Base-by-base conservation (phyloP, 345 rosid species). In the Excoecaria agallocha region DNA sequence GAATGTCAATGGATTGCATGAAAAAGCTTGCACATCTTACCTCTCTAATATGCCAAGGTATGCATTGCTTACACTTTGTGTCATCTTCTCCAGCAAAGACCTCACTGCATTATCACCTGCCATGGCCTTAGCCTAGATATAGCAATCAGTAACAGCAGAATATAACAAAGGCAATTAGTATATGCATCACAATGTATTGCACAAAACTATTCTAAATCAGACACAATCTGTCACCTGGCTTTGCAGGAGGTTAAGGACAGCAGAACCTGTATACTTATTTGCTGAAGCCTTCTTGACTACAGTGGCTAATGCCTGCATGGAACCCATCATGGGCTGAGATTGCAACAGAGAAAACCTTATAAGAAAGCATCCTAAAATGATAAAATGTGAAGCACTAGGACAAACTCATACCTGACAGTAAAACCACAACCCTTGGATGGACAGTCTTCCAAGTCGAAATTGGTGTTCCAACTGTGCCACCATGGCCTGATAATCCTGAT, bases 401-500 rank as follows among this genome's bases (percentile, higher is more conserved):
- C 52, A 45, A 71, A 51, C 15, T 39, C 83, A 74, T 66, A 93
- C 97, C 98, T 95, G 99, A 85, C 98, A 93, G 83, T 93, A 95
- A 88, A 95, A 93, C 99, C 96, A 93, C 82, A 95, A 86, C 77
- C 97, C 99, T 84, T 93, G 99, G 57, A 95, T 84, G 73, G 99
- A 91, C 75, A 95, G 98, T 82, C 93, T 89, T 83, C 94, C 96
- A 65, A 93, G 93, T 79, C 97, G 91, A 83, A 95, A 95, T 76
- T 93, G 99, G 78, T 95, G 99, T 79, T 95, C 99, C 69, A 95
- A 90, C 73, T 95, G 98, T 12, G 99, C 96, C 70, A 91, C 94
- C 99, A 91, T 89, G 74, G 96, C 96, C 85, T 87, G 90, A 69
- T 86, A 93, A 79, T 93, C 98, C 99, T 95, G 84, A 78, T 25